phyloP scores from a whole-genome alignment of 805 yeast genomes.

The Hagleromyces aurorensis region DNA sequence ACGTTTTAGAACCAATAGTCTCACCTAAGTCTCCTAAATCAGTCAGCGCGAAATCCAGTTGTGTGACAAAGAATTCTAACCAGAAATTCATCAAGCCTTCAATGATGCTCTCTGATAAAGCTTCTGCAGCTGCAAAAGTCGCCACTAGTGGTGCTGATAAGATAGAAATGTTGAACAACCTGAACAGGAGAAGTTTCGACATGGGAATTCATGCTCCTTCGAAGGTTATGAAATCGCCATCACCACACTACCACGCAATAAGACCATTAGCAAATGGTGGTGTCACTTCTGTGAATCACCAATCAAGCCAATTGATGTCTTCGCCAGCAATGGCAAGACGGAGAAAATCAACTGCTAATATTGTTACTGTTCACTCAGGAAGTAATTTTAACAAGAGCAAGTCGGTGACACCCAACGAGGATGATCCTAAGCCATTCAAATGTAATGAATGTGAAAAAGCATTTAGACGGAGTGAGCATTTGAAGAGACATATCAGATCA shows the following conservation, averaged over 20 bases:
- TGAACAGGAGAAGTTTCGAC: slow-evolving; percentile 11
- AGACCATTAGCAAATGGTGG: no score
- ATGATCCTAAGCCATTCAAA: slow-evolving; percentile 31
- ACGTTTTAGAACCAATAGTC: slow-evolving; percentile 6
- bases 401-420: slow-evolving; percentile 15
- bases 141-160: slow-evolving; percentile 21
- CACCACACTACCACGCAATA: slow-evolving; percentile 7
- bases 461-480: slow-evolving; percentile 58
- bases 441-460: slow-evolving; percentile 34
- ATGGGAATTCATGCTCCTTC: slow-evolving; percentile 7
- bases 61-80: slow-evolving; percentile 3
- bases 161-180: slow-evolving; percentile 4
- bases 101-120: slow-evolving; percentile 23
- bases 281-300: slow-evolving; percentile 4
- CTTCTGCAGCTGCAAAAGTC: slow-evolving; percentile 22
- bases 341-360: slow-evolving; percentile 12
- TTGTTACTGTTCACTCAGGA: slow-evolving; percentile 7
- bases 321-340: slow-evolving; percentile 7
- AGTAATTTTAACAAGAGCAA: slow-evolving; percentile 7
- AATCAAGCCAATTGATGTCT: slow-evolving; percentile 4
- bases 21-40: slow-evolving; percentile 13
- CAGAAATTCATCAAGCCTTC: slow-evolving; percentile 25
- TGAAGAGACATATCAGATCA: slow-evolving; percentile 59
- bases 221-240: slow-evolving; percentile 8
- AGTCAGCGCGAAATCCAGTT: slow-evolving; percentile 1